Evolutionary conservation across 768 basidiomycete genomes (phyloP).

Genomic region (Fibroporia radiculosa): DNA sequence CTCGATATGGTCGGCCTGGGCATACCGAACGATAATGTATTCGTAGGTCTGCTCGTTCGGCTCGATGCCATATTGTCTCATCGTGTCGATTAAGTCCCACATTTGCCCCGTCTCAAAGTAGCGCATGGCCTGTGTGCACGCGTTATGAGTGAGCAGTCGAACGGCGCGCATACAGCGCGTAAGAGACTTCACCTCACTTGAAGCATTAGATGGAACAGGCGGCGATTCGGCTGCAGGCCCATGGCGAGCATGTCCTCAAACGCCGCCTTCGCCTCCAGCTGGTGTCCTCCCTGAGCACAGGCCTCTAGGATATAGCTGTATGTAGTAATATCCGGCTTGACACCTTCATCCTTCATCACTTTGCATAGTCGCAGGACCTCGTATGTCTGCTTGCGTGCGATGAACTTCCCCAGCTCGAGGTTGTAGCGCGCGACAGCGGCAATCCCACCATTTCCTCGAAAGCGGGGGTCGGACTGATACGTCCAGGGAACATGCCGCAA

Average conservation of each 20-base stretch:
- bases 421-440: constrained; percentile 19
- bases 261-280: constrained; percentile 54
- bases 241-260: constrained; percentile 58
- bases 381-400: constrained; percentile 27
- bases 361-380: constrained; percentile 38
- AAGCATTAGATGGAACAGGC: constrained; percentile 53
- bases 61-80: constrained; percentile 40
- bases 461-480: constrained; percentile 18
- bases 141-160: constrained; percentile 9
- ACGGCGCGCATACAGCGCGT: neutral
- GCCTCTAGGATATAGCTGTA: constrained; percentile 53
- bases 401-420: constrained; percentile 28
- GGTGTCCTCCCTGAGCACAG: constrained; percentile 34
- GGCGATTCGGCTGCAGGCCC: constrained; percentile 39
- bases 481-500: constrained; percentile 19
- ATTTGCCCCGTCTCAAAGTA: constrained; percentile 12
- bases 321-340: constrained; percentile 45
- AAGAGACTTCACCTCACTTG: constrained; percentile 32
- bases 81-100: constrained; percentile 39
- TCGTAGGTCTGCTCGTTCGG: constrained; percentile 50
- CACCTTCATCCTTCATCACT: constrained; percentile 49
- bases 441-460: constrained; percentile 5
- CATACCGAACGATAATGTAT: constrained; percentile 41
- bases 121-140: constrained; percentile 37
- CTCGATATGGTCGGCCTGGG: constrained; percentile 49